These are phyloP conservation scores for Nepenthes mirabilis DNA, from an alignment of 148 eudicot species.

Conservation along the genomic window DNA sequence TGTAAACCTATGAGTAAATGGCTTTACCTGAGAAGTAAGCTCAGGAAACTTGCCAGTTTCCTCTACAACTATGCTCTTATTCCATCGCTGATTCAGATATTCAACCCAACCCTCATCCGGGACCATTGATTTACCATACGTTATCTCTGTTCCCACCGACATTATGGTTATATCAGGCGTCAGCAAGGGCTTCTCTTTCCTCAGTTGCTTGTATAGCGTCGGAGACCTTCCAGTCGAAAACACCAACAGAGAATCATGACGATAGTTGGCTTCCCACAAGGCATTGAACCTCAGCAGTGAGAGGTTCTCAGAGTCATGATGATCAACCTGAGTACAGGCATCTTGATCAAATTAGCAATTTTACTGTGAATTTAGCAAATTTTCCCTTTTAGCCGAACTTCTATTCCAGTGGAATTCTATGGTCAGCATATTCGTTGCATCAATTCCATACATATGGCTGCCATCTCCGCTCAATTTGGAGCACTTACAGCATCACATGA, in stretches of 20 bases:
- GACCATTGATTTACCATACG: conserved; percentile 57
- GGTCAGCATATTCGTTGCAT: no score
- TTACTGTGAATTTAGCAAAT: no score
- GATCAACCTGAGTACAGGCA: conserved; percentile 42
- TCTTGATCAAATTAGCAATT: background rate
- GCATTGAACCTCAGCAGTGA: conserved; percentile 62
- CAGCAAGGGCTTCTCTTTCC: conserved; percentile 64
- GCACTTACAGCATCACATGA: background rate
- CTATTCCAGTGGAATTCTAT: no score
- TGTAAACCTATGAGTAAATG: background rate
- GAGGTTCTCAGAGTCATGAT: conserved; percentile 52
- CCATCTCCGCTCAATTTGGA: background rate
- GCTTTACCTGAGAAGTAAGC: conserved; percentile 52
- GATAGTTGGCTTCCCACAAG: conserved; percentile 58
- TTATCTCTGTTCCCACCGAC: conserved; percentile 77
- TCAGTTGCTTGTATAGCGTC: conserved; percentile 47
- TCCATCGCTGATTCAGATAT: conserved; percentile 48
- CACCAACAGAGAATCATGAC: conserved; percentile 58
- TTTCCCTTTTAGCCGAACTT: no score
- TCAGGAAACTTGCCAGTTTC: conserved; percentile 46
- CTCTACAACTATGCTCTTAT: conserved; percentile 36
- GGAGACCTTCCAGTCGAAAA: conserved; percentile 68
- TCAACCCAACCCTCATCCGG: conserved; percentile 64
- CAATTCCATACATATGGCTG: no score
- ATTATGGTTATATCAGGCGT: conserved; percentile 65